These are phyloP conservation scores for Kodamaea hsintzibuensis DNA, from an alignment of 805 yeast genomes.

Conservation along the genomic window DNA sequence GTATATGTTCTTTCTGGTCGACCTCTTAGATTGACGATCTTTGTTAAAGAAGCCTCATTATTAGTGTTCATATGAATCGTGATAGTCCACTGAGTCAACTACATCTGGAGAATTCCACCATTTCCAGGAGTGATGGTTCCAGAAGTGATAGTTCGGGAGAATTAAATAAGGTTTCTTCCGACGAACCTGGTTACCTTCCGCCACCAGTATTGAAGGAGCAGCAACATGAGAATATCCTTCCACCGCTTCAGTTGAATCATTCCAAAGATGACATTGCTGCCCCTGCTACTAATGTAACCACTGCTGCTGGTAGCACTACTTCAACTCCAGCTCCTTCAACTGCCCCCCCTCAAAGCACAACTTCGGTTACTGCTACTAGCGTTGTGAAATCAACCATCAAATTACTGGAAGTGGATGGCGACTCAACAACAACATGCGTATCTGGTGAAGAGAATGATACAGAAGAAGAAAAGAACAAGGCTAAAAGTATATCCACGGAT, in stretches of 20 bases:
- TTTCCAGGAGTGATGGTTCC: background rate
- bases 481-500: background rate
- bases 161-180: background rate
- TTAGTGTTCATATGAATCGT: background rate
- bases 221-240: background rate
- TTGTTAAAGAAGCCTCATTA: background rate
- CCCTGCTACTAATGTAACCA: too few relatives aligned
- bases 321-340: background rate
- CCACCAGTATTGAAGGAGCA: background rate
- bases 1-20: background rate
- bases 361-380: background rate
- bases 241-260: background rate
- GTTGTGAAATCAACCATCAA: background rate
- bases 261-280: too few relatives aligned
- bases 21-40: background rate
- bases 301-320: background rate
- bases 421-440: constrained; percentile 1
- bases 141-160: background rate
- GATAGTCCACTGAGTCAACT: background rate
- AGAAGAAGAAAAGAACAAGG: background rate
- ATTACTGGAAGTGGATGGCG: background rate
- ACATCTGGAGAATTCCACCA: background rate
- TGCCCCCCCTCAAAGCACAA: too few relatives aligned
- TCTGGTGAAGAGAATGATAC: constrained; percentile 1
- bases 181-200: background rate